These are phyloP conservation scores for Sporisorium exsertum DNA, from an alignment of 1,284 basidiomycete species.

Conservation along the genomic window DNA sequence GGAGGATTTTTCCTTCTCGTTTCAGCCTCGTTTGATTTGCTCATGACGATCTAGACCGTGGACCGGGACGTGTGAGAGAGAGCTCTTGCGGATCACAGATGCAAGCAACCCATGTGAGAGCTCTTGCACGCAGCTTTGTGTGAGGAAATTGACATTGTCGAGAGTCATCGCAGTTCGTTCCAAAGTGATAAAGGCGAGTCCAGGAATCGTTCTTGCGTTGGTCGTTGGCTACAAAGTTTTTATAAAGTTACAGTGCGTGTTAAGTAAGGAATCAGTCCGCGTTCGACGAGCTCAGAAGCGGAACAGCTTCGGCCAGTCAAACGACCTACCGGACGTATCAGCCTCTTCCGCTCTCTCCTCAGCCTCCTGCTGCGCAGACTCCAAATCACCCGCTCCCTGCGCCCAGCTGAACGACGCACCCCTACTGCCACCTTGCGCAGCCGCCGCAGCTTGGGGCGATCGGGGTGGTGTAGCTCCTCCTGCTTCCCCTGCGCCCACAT, in stretches of 20 bases:
- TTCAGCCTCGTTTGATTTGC: too few relatives aligned
- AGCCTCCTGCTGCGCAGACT: conserved; percentile 10
- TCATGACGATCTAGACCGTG: too few relatives aligned
- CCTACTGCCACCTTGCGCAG: conserved; percentile 6
- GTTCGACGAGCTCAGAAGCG: too few relatives aligned
- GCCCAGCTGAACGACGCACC: conserved; percentile 34
- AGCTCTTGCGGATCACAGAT: too few relatives aligned
- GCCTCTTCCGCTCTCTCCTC: conserved; percentile 8
- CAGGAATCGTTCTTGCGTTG: background rate
- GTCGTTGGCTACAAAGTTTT: too few relatives aligned
- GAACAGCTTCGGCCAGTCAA: conserved; percentile 44
- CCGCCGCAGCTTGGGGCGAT: background rate
- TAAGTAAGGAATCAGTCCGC: too few relatives aligned
- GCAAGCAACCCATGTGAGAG: too few relatives aligned
- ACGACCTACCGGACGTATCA: conserved; percentile 20
- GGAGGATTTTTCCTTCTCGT: conserved; percentile 1
- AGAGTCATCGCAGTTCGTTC: background rate
- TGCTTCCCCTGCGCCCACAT: background rate
- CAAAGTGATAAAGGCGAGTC: background rate
- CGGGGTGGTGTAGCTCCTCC: conserved; percentile 28
- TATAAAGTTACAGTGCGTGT: too few relatives aligned
- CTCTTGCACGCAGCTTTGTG: too few relatives aligned
- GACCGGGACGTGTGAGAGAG: too few relatives aligned
- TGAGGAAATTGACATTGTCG: background rate
- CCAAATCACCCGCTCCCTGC: conserved; percentile 4